phyloP scores from a whole-genome alignment of 2,329 filamentous ascomycete genomes.

The Pestalotiopsis sp. region DNA sequence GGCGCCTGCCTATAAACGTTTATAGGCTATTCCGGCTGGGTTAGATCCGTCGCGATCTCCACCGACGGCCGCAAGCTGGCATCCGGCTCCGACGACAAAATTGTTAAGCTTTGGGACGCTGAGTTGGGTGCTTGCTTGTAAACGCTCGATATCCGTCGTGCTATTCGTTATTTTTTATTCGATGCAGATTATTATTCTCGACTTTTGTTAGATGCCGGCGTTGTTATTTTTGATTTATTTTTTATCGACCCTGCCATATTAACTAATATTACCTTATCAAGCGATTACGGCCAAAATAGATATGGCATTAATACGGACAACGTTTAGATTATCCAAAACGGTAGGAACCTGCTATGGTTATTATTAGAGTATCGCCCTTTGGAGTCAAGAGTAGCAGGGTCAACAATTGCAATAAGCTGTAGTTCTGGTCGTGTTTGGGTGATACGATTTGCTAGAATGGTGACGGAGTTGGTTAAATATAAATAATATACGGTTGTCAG shows the following conservation, averaged over 20 bases:
- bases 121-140: constrained; percentile 8
- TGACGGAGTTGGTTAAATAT: neutral
- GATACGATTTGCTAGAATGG: neutral
- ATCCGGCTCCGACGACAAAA: constrained; percentile 7
- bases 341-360: neutral
- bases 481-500: neutral
- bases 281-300: neutral
- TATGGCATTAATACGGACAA: neutral
- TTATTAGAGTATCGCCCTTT: neutral
- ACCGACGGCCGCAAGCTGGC: constrained; percentile 12
- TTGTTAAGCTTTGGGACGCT: constrained; percentile 10
- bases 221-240: neutral
- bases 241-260: neutral
- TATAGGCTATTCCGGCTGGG: neutral
- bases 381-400: neutral
- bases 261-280: neutral
- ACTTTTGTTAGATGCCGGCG: neutral
- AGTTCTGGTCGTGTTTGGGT: neutral
- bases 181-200: neutral
- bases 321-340: neutral
- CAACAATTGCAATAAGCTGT: neutral
- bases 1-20: constrained; percentile 9
- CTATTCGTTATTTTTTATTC: no score
- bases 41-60: constrained; percentile 14
- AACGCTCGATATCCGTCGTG: constrained; percentile 13